Evolutionary conservation across 2,329 filamentous ascomycete genomes (phyloP), one percentile per base, ranked within the genome.

Genomic region (Penicillium rolfsii): DNA sequence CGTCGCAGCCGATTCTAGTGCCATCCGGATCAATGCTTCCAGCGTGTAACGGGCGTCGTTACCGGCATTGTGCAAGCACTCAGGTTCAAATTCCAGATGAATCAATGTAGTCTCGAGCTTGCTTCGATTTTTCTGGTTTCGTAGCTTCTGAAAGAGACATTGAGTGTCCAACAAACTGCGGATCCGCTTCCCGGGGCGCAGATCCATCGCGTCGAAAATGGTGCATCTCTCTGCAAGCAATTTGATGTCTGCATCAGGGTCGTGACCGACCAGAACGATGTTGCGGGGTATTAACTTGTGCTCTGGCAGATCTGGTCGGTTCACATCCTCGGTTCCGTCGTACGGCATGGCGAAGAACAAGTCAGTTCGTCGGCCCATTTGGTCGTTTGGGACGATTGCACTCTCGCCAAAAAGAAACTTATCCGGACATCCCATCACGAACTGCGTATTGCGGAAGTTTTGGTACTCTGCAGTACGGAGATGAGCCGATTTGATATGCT

Each of bases 1-100:
- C 19, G 24, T 61, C 0, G 56, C 52, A 11, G 57, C 60, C 8
- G 49, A 57, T 35, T 57, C 33, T 24, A 66, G 40, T 36, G 58
- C 58, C 24, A 91, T 84, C 5, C 80, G 85, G 6, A 97, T 74
- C 82, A 95, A 85, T 7, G 87, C 89, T 63, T 89, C 87, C 64
- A 96, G 77, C 0, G 91, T 94, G 73, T 90, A 95, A 1, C 87
- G 84, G 0, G 93, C 92, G 72, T 97, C 93, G 66, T 97, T 97
- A 1, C 93, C 85, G 0, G 89, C 93, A 71, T 96, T 96, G 76
- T 97, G 93, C n/a, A 94, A 80, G 67, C 90, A 82, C 75, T 81
- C 85, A 45, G 82, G 85, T 0, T 77, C 69, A 8, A 96, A 84
- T 2, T 84, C 84, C 30, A 97, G 80, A 5, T 89, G 83, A 5